Evolutionary conservation across 2,329 filamentous ascomycete species (phyloP).

Genomic region (Neocatenulostroma microsporum): DNA sequence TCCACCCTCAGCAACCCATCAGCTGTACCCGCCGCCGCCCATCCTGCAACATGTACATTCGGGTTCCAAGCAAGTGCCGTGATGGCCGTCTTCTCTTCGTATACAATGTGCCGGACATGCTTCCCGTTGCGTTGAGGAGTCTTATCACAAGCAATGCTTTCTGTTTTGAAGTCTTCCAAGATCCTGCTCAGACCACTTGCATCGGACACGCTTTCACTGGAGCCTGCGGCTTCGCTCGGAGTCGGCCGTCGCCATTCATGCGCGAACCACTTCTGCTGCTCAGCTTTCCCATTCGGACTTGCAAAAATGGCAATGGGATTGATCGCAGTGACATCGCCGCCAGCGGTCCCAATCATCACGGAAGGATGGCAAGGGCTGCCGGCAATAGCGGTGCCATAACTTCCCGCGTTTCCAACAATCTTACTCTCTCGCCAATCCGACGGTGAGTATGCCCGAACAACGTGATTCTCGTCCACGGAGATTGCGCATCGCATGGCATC

Average conservation of each 20-base stretch:
- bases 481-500: constrained; percentile 49
- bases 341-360: constrained; percentile 45
- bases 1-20: constrained; percentile 44
- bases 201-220: constrained; percentile 4
- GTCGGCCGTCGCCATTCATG: constrained; percentile 47
- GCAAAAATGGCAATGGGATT: constrained; percentile 47
- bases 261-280: constrained; percentile 50
- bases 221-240: not conserved
- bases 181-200: constrained; percentile 30
- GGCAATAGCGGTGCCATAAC: constrained; percentile 35
- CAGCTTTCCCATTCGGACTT: constrained; percentile 42
- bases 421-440: too few species aligned
- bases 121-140: constrained; percentile 17
- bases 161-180: constrained; percentile 37
- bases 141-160: too few species aligned
- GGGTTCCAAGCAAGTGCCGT: constrained; percentile 45
- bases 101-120: constrained; percentile 31
- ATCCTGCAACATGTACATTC: constrained; percentile 42
- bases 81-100: constrained; percentile 39
- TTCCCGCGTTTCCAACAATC: constrained; percentile 30
- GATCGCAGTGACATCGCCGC: constrained; percentile 44
- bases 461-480: constrained; percentile 48
- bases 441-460: too few species aligned
- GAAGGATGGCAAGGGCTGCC: constrained; percentile 49
- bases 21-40: constrained; percentile 45